These are phyloP conservation scores for Paracoccidioides lutzii DNA, from an alignment of 2,329 filamentous ascomycete genomes.

Conservation along the genomic window DNA sequence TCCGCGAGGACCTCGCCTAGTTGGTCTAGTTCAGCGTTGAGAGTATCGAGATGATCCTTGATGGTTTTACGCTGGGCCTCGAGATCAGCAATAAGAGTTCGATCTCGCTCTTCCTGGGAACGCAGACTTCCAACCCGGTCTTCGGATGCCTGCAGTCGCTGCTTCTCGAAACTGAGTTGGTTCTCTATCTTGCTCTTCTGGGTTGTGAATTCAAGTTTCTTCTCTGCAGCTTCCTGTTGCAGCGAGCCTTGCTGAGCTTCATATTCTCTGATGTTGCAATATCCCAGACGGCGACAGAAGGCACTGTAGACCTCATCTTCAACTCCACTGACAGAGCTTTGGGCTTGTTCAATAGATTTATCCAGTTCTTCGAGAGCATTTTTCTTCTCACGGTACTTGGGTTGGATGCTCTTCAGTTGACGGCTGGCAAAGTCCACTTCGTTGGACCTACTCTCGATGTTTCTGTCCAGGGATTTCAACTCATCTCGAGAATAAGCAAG, in stretches of 20 bases:
- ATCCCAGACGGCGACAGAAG: conserved; percentile 80
- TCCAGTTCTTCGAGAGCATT: conserved; percentile 53
- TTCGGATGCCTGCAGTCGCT: conserved; percentile 57
- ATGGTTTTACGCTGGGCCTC: conserved; percentile 61
- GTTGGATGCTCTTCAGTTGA: conserved; percentile 62
- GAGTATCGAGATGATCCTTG: conserved; percentile 56
- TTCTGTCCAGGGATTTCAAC: conserved; percentile 63
- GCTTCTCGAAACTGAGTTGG: conserved; percentile 51
- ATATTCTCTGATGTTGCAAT: conserved; percentile 80
- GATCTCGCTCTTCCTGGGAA: conserved; percentile 51
- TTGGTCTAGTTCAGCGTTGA: conserved; percentile 64
- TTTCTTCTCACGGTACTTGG: conserved; percentile 63
- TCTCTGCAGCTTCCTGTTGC: conserved; percentile 79
- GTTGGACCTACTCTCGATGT: conserved; percentile 70
- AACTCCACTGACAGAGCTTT: conserved; percentile 59
- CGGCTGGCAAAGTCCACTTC: conserved; percentile 61
- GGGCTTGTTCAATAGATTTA: conserved; percentile 42
- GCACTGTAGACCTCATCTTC: conserved; percentile 76
- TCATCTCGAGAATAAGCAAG: conserved; percentile 62
- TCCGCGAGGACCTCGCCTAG: conserved; percentile 59
- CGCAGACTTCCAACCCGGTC: conserved; percentile 57
- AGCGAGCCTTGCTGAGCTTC: conserved; percentile 85
- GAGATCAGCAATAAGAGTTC: conserved; percentile 56
- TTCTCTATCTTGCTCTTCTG: conserved; percentile 55
- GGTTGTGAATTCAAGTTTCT: conserved; percentile 72